Percentiles rank a stretch among this genome's conserved stretches.
phyloP scores from a whole-genome alignment of 768 basidiomycete genomes.

The Hericium alpestre region DNA sequence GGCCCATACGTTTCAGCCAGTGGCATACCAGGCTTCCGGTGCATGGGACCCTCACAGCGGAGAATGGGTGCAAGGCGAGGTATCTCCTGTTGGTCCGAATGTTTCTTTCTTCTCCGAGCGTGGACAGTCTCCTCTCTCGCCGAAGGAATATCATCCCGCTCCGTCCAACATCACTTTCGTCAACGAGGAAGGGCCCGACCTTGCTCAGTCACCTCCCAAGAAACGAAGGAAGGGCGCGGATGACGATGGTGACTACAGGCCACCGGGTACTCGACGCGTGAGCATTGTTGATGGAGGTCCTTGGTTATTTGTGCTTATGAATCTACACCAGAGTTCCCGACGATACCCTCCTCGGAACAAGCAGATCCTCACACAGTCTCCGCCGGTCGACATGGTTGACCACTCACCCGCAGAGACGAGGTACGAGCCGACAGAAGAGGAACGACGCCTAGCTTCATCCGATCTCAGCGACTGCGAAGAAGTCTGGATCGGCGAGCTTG shows the following conservation, averaged over 20 bases:
- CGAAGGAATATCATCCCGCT: conserved; percentile 16
- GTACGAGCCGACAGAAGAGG: conserved; percentile 28
- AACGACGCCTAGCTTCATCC: conserved; percentile 45
- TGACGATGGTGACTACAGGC: conserved; percentile 47
- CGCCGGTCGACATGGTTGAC: conserved; percentile 12
- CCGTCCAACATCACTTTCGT: conserved; percentile 3
- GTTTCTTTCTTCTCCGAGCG: conserved; percentile 24
- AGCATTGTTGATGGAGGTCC: conserved; percentile 19
- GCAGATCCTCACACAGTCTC: conserved; percentile 17
- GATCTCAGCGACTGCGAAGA: conserved; percentile 78
- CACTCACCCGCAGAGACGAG: conserved; percentile 23
- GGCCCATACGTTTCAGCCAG: conserved; percentile 27
- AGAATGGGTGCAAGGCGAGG: conserved; percentile 28
- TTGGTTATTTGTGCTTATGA: not conserved
- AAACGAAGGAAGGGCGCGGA: conserved; percentile 41
- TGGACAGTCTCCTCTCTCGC: conserved; percentile 22
- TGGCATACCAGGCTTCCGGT: conserved; percentile 27
- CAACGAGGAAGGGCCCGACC: conserved; percentile 7
- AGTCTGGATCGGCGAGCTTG: conserved; percentile 61
- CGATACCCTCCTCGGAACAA: conserved; percentile 29
- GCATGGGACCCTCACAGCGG: conserved; percentile 30
- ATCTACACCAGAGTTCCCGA: conserved; percentile 17
- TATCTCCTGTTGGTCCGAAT: conserved; percentile 27
- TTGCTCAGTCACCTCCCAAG: conserved; percentile 18
- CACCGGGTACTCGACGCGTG: conserved; percentile 46